A percentile compares a stretch with the other conserved stretches of the same genome.
phyloP scores from a whole-genome alignment of 805 yeast species.

The Schwanniomyces sp. region DNA sequence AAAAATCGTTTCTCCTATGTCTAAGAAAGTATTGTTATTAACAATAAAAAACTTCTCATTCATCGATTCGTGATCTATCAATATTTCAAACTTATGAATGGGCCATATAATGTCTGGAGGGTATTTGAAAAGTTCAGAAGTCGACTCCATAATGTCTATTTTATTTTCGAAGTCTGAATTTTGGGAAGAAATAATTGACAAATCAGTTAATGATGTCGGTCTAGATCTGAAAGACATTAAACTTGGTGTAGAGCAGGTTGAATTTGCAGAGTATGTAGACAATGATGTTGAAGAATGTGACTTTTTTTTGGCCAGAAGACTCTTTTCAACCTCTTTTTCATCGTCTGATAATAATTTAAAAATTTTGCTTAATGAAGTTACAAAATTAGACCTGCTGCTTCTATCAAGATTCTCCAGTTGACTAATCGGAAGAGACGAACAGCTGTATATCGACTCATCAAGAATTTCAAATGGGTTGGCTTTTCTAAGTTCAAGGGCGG shows the following conservation, averaged over 20 bases:
- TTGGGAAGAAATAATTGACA: conserved; percentile 28
- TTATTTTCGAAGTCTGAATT: conserved; percentile 28
- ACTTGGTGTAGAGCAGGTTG: conserved; percentile 40
- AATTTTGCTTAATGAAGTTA: conserved; percentile 32
- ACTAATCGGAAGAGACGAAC: conserved; percentile 20
- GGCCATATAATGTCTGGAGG: conserved; percentile 49
- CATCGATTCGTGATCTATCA: conserved; percentile 41
- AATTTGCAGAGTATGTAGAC: conserved; percentile 30
- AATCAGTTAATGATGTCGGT: conserved; percentile 35
- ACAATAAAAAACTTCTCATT: conserved; percentile 29
- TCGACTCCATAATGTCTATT: conserved; percentile 11
- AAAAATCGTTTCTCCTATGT: conserved; percentile 6
- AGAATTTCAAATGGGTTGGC: conserved; percentile 63
- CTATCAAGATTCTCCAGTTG: conserved; percentile 3
- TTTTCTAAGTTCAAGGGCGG: conserved; percentile 40
- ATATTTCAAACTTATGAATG: conserved; percentile 46
- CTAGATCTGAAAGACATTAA: conserved; percentile 36
- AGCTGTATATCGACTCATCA: conserved; percentile 61
- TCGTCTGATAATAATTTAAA: conserved; percentile 38
- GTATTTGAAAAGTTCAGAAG: conserved; percentile 36
- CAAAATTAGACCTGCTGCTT: conserved; percentile 20
- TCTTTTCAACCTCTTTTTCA: not conserved
- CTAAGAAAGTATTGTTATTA: conserved; percentile 8
- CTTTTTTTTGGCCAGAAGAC: conserved; percentile 16
- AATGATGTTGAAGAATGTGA: conserved; percentile 38